A percentile compares a stretch with the other conserved stretches of the same genome.
Conservation (phyloP, 306 rosid species). For the Corylus heterophylla region DNA sequence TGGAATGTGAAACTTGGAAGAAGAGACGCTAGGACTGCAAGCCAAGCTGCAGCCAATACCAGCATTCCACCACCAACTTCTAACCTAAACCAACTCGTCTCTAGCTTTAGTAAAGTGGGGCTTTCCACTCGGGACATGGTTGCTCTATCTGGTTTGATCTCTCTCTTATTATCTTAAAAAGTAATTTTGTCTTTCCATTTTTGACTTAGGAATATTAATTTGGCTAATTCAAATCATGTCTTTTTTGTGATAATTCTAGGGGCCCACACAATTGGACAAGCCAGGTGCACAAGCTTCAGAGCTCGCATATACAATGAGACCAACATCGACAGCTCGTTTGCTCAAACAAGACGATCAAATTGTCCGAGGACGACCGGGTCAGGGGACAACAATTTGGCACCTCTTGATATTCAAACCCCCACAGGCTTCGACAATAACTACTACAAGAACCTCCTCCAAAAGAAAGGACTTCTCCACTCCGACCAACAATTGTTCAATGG, state of each 20-base stretch:
- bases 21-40: slow-evolving; percentile 72
- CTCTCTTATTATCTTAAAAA: neutral
- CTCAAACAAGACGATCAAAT: slow-evolving; percentile 44
- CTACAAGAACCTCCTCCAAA: slow-evolving; percentile 62
- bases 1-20: slow-evolving; percentile 91
- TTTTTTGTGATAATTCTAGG: slow-evolving; percentile 32
- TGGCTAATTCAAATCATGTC: no score
- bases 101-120: slow-evolving; percentile 58
- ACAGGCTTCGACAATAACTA: slow-evolving; percentile 66
- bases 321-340: slow-evolving; percentile 53
- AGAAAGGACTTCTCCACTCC: slow-evolving; percentile 78
- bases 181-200: no score
- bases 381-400: slow-evolving; percentile 86
- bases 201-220: no score
- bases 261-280: slow-evolving; percentile 80
- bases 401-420: slow-evolving; percentile 67
- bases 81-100: slow-evolving; percentile 59
- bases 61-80: slow-evolving; percentile 71
- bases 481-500: slow-evolving; percentile 81
- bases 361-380: slow-evolving; percentile 64
- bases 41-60: slow-evolving; percentile 71
- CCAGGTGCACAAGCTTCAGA: slow-evolving; percentile 72
- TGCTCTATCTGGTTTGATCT: slow-evolving; percentile 60
- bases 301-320: slow-evolving; percentile 64
- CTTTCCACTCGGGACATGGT: slow-evolving; percentile 81